Percentiles rank a stretch among this genome's conserved stretches.
These are phyloP conservation scores for Eutrema heterophyllum DNA, from an alignment of 345 rosid species.

Conservation along the genomic window DNA sequence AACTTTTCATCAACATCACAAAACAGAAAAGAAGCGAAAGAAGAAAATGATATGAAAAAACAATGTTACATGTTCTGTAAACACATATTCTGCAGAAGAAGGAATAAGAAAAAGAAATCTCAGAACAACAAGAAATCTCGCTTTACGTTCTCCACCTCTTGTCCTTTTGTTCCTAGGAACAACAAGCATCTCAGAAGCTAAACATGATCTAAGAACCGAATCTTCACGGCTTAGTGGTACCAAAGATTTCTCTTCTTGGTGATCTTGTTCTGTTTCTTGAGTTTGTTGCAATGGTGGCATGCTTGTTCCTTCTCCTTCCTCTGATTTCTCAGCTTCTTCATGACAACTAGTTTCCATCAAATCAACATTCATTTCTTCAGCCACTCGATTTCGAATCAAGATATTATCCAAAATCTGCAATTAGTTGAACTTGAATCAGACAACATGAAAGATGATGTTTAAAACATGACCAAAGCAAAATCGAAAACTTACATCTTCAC, in stretches of 20 bases:
- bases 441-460: neutral
- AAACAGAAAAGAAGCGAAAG: conserved; percentile 7
- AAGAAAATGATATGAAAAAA: conserved; percentile 7
- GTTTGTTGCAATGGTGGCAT: conserved; percentile 36
- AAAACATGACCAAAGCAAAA: neutral
- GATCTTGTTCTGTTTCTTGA: conserved; percentile 9
- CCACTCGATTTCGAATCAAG: conserved; percentile 43
- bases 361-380: conserved; percentile 40
- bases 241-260: conserved; percentile 15
- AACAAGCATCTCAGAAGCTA: conserved; percentile 59
- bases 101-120: neutral
- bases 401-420: conserved; percentile 33
- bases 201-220: conserved; percentile 58
- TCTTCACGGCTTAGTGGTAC: conserved; percentile 19
- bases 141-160: conserved; percentile 73
- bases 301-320: conserved; percentile 59
- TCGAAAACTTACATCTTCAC: conserved; percentile 63
- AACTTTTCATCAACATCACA: conserved; percentile 29
- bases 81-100: neutral
- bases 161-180: conserved; percentile 81
- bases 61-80: conserved; percentile 15
- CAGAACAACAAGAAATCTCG: conserved; percentile 60
- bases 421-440: neutral
- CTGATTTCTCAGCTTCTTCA: conserved; percentile 40
- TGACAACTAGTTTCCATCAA: conserved; percentile 37